Evolutionary conservation across 2,329 filamentous ascomycete species (phyloP).

Genomic region (Aureobasidium lini): DNA sequence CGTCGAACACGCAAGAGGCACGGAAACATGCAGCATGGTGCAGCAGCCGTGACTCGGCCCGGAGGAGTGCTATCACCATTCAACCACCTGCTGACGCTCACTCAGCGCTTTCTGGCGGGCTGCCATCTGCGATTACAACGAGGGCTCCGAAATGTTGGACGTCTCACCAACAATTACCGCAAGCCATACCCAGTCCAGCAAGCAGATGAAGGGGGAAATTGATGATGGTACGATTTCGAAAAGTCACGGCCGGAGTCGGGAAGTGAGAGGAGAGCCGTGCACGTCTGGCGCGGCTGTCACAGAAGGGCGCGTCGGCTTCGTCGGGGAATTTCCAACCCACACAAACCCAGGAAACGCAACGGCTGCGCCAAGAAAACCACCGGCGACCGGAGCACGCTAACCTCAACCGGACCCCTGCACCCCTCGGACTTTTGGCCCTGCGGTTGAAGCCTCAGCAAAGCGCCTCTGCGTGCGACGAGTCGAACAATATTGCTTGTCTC

Average conservation of each 20-base stretch:
- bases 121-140: not conserved
- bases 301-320: not conserved
- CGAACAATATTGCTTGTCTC: constrained; percentile 11
- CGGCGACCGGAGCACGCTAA: constrained; percentile 6
- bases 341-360: constrained; percentile 6
- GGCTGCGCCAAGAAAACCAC: constrained; percentile 2
- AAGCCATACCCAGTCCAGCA: not conserved
- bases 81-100: not conserved
- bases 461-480: constrained; percentile 7
- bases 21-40: not conserved
- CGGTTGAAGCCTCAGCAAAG: constrained; percentile 16
- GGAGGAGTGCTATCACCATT: not conserved
- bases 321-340: constrained; percentile 13
- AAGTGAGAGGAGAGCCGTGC: constrained; percentile 14
- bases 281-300: constrained; percentile 2
- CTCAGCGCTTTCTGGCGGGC: constrained; percentile 2
- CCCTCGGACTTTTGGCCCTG: constrained; percentile 14
- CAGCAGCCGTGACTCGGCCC: constrained; percentile 6
- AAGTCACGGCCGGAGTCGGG: constrained; percentile 4
- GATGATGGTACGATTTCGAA: constrained; percentile 12
- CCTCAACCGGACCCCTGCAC: constrained; percentile 12
- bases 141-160: not conserved
- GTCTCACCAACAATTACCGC: constrained; percentile 8
- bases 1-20: constrained; percentile 1
- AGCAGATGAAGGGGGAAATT: constrained; percentile 13